phyloP scores from a whole-genome alignment of 2,329 filamentous ascomycete genomes.

The Cladophialophora exuberans region DNA sequence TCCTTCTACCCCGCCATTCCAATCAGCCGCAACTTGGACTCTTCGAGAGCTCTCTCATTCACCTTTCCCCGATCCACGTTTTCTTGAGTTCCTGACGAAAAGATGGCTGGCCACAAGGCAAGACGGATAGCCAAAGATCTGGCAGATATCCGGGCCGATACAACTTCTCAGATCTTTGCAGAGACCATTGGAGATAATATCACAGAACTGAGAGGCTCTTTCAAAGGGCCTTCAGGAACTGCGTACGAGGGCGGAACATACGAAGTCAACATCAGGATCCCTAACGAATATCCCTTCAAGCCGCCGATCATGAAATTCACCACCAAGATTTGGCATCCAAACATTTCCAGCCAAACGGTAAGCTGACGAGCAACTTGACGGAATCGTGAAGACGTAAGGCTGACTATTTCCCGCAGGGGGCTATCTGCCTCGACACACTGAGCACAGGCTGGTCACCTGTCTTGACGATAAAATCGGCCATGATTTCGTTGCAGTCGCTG shows the following conservation, averaged over 20 bases:
- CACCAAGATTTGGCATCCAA: conserved; percentile 96
- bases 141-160: conserved; percentile 61
- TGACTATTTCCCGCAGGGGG: conserved; percentile 63
- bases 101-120: conserved; percentile 60
- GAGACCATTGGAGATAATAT: conserved; percentile 69
- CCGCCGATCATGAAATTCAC: conserved; percentile 88
- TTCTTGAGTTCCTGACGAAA: background rate
- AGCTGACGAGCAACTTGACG: conserved; percentile 38
- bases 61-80: background rate
- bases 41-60: no score
- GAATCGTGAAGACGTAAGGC: background rate
- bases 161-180: conserved; percentile 75
- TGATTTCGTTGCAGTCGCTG: conserved; percentile 90
- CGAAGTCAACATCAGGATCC: conserved; percentile 82
- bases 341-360: conserved; percentile 91
- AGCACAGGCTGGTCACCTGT: conserved; percentile 92
- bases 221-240: conserved; percentile 86
- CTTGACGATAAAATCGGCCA: conserved; percentile 90
- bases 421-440: conserved; percentile 94
- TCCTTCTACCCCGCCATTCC: background rate
- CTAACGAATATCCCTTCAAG: conserved; percentile 88
- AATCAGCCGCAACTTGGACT: no score
- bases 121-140: conserved; percentile 58
- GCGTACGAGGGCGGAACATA: conserved; percentile 89
- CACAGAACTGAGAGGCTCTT: conserved; percentile 79